These are phyloP conservation scores for Centella asiatica DNA, from an alignment of 129 eudicot genomes.

Conservation along the genomic window DNA sequence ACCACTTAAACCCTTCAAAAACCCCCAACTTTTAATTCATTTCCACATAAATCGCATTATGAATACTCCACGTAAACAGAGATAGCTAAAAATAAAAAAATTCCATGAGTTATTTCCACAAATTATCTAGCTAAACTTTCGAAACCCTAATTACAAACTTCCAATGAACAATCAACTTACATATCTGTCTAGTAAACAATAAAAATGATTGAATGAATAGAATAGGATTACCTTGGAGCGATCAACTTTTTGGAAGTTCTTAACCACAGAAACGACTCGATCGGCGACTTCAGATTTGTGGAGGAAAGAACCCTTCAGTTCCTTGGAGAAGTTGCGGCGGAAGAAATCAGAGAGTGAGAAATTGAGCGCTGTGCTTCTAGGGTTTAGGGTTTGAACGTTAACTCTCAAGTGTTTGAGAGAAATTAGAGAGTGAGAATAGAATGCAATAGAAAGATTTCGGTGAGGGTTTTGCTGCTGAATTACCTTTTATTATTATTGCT, in stretches of 20 bases:
- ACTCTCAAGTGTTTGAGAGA: constrained; percentile 72
- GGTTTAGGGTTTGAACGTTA: constrained; percentile 42
- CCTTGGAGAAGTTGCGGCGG: constrained; percentile 67
- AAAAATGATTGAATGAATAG: background rate
- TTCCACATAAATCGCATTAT: no score
- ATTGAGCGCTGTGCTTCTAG: constrained; percentile 28
- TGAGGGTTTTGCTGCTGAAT: no score
- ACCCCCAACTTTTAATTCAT: no score
- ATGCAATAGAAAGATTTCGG: no score
- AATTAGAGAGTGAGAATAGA: no score
- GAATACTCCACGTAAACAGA: no score
- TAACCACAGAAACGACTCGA: constrained; percentile 66
- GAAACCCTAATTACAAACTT: no score
- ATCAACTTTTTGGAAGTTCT: constrained; percentile 87
- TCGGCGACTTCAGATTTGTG: constrained; percentile 89
- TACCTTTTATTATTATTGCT: no score
- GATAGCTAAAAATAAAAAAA: no score
- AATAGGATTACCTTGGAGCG: constrained; percentile 64
- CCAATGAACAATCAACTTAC: background rate
- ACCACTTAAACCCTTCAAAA: no score
- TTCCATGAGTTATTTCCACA: no score
- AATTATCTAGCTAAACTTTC: no score
- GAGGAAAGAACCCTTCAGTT: constrained; percentile 75
- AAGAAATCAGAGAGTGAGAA: constrained; percentile 29
- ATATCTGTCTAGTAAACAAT: background rate